Evolutionary conservation across 306 rosid species (phyloP).

Genomic region (Ceratonia siliqua): DNA sequence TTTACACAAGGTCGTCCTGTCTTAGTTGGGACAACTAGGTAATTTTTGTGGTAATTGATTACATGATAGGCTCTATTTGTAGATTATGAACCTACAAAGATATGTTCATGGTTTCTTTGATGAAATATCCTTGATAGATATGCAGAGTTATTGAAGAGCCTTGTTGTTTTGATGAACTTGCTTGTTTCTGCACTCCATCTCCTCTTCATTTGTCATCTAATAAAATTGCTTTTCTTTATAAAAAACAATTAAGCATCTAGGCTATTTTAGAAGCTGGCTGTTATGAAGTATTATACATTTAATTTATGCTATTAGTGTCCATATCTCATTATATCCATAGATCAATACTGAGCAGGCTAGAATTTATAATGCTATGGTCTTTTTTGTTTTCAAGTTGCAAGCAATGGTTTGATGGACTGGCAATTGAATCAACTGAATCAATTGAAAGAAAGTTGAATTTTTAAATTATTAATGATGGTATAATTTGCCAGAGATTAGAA

Average conservation of each 20-base stretch:
- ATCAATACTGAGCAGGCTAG: slow-evolving; percentile 23
- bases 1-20: slow-evolving; percentile 92
- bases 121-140: slow-evolving; percentile 23
- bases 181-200: slow-evolving; percentile 15
- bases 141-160: background rate
- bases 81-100: slow-evolving; percentile 7
- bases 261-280: slow-evolving; percentile 8
- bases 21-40: slow-evolving; percentile 98
- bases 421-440: slow-evolving; percentile 18
- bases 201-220: background rate
- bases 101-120: slow-evolving; percentile 19
- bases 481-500: slow-evolving; percentile 2
- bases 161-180: slow-evolving; percentile 24
- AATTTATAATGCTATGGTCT: background rate
- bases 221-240: background rate
- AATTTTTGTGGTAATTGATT: slow-evolving; percentile 27
- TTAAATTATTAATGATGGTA: slow-evolving; percentile 13
- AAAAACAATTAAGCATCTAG: background rate
- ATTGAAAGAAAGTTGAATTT: slow-evolving; percentile 20
- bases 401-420: background rate
- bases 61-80: background rate
- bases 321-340: slow-evolving; percentile 2
- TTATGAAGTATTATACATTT: background rate
- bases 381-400: slow-evolving; percentile 8
- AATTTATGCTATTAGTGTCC: background rate